Evolutionary conservation across 108 stramenopile genomes (phyloP).

Genomic region (Discostella pseudostelligera): DNA sequence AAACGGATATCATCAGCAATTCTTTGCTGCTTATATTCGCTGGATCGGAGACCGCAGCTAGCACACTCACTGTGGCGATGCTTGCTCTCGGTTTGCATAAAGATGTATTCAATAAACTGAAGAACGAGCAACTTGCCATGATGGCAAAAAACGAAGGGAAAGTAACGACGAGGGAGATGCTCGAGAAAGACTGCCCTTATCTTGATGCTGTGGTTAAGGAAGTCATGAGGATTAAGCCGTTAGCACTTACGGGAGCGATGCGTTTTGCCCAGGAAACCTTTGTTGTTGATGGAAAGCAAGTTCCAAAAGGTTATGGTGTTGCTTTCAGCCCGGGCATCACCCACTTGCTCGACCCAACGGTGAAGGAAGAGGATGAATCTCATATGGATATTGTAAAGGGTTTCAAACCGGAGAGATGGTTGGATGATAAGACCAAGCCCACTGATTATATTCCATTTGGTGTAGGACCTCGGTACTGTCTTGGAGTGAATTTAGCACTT

Average conservation of each 20-base stretch:
- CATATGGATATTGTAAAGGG: slow-evolving; percentile 55
- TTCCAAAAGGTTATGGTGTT: slow-evolving; percentile 53
- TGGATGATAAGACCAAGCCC: slow-evolving; percentile 27
- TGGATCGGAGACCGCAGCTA: slow-evolving; percentile 52
- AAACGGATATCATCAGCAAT: slow-evolving; percentile 50
- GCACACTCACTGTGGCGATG: slow-evolving; percentile 41
- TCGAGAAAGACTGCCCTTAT: slow-evolving; percentile 51
- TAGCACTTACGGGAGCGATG: slow-evolving; percentile 36
- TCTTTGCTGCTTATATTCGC: slow-evolving; percentile 52
- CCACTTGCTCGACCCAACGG: slow-evolving; percentile 38
- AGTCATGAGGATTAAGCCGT: slow-evolving; percentile 46
- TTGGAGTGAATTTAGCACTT: slow-evolving; percentile 51
- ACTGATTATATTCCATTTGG: slow-evolving; percentile 33
- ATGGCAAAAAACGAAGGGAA: slow-evolving; percentile 26
- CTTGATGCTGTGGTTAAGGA: slow-evolving; percentile 54
- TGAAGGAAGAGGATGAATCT: slow-evolving; percentile 24
- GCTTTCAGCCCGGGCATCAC: slow-evolving; percentile 38
- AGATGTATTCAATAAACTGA: slow-evolving; percentile 46
- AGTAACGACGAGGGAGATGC: slow-evolving; percentile 31
- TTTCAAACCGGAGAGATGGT: slow-evolving; percentile 52
- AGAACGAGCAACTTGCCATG: slow-evolving; percentile 48
- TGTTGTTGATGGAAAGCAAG: slow-evolving; percentile 51
- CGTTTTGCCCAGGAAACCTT: slow-evolving; percentile 38
- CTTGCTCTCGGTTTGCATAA: slow-evolving; percentile 51
- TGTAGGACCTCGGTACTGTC: slow-evolving; percentile 39